Evolutionary conservation across 768 basidiomycete species (phyloP).

Genomic region (Boletus subcaerulescens): DNA sequence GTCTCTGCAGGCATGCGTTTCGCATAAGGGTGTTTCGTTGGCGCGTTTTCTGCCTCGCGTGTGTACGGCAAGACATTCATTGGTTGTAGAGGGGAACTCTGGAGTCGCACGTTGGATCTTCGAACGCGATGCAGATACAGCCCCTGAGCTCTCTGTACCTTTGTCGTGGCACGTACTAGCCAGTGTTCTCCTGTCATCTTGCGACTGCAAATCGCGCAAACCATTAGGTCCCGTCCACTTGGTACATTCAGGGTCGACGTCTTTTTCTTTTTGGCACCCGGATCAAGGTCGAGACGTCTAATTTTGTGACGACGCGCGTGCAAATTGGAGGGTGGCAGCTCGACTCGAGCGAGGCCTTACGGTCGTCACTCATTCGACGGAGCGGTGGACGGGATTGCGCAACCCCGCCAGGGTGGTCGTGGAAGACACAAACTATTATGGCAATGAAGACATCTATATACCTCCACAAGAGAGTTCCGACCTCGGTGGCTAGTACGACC

Average conservation of each 20-base stretch:
- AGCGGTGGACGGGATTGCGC: slow-evolving; percentile 9
- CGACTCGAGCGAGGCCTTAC: slow-evolving; percentile 12
- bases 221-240: slow-evolving; percentile 9
- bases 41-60: slow-evolving; percentile 17
- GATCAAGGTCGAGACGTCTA: slow-evolving; percentile 9
- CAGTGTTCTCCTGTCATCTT: not conserved
- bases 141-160: slow-evolving; percentile 9
- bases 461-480: slow-evolving; percentile 15
- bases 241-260: slow-evolving; percentile 12
- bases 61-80: slow-evolving; percentile 13
- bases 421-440: slow-evolving; percentile 16
- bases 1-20: no score
- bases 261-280: not conserved
- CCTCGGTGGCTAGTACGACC: slow-evolving; percentile 23
- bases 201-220: slow-evolving; percentile 20
- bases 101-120: slow-evolving; percentile 13
- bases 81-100: slow-evolving; percentile 16
- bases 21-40: slow-evolving; percentile 2
- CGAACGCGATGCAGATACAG: slow-evolving; percentile 22
- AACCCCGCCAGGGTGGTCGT: slow-evolving; percentile 19
- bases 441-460: slow-evolving; percentile 4
- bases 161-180: no score
- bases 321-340: not conserved
- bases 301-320: not conserved
- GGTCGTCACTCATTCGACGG: slow-evolving; percentile 21